Evolutionary conservation across 176 grass and related monocot species (phyloP).

Genomic region (Oryza australiensis): DNA sequence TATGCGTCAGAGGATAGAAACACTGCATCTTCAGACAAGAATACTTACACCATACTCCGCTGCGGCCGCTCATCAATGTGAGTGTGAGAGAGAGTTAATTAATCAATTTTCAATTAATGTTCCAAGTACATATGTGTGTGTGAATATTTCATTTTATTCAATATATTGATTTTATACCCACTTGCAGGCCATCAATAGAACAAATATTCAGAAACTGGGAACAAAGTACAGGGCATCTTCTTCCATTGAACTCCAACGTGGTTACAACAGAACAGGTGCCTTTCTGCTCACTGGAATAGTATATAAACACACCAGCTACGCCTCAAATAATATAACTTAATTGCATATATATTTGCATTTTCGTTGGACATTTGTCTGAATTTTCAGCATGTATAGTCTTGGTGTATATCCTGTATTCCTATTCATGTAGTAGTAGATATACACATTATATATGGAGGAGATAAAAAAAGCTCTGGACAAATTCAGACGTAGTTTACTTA

Average conservation of each 20-base stretch:
- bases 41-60: neutral
- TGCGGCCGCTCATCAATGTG: constrained; percentile 32
- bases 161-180: neutral
- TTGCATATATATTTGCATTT: neutral
- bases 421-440: neutral
- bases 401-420: neutral
- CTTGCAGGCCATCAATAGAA: constrained; percentile 38
- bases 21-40: constrained; percentile 17
- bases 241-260: constrained; percentile 22
- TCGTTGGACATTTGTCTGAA: neutral
- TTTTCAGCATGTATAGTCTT: neutral
- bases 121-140: neutral
- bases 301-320: neutral
- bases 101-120: neutral
- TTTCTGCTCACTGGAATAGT: neutral
- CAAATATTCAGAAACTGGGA: constrained; percentile 47
- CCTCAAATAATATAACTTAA: neutral
- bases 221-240: constrained; percentile 26
- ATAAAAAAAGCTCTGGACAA: neutral
- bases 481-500: constrained; percentile 18
- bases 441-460: neutral
- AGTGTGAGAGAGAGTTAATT: constrained; percentile 15
- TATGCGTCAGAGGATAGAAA: constrained; percentile 34
- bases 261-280: constrained; percentile 29
- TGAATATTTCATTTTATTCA: neutral